A percentile compares a stretch with the other conserved stretches of the same genome.
Conservation (phyloP, 176 grass and related monocot genomes). For the Hyparrhenia diplandra region DNA sequence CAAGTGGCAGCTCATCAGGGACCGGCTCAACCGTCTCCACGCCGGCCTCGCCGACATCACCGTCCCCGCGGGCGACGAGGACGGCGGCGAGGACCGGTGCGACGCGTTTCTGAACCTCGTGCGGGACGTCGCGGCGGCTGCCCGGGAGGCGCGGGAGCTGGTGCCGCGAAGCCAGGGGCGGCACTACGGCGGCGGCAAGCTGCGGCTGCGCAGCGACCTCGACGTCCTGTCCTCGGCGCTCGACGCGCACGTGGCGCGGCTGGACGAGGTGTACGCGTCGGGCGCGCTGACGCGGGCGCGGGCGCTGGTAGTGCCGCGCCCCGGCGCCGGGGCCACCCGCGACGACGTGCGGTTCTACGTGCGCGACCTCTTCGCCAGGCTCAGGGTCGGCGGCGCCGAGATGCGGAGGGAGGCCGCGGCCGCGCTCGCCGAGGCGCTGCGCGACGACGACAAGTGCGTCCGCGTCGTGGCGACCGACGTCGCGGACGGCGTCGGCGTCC, state of each 20-base stretch:
- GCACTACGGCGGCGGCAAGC: constrained; percentile 71
- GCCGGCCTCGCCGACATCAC: constrained; percentile 45
- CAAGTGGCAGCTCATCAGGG: constrained; percentile 75
- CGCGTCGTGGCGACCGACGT: constrained; percentile 51
- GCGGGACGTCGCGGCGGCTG: constrained; percentile 25
- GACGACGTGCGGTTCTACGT: constrained; percentile 89
- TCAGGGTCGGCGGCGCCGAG: constrained; percentile 48
- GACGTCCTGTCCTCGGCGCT: constrained; percentile 52
- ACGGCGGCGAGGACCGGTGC: not conserved
- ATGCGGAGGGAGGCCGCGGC: constrained; percentile 50
- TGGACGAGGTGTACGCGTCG: constrained; percentile 54
- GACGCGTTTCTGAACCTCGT: constrained; percentile 36
- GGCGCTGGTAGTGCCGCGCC: constrained; percentile 63
- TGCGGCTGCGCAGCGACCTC: constrained; percentile 81
- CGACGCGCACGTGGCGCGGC: constrained; percentile 38
- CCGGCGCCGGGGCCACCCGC: constrained; percentile 39
- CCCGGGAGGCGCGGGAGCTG: constrained; percentile 21
- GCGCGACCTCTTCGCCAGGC: constrained; percentile 68
- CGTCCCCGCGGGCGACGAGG: not conserved
- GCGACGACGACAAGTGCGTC: constrained; percentile 64
- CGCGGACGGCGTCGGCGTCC: constrained; percentile 39
- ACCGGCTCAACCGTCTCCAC: constrained; percentile 61
- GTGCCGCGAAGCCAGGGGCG: constrained; percentile 54
- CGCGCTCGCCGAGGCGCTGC: constrained; percentile 49
- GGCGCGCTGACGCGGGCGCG: constrained; percentile 41